A percentile compares a stretch with the other conserved stretches of the same genome.
phyloP scores from a whole-genome alignment of 805 yeast species.

The Wickerhamiella brachini region DNA sequence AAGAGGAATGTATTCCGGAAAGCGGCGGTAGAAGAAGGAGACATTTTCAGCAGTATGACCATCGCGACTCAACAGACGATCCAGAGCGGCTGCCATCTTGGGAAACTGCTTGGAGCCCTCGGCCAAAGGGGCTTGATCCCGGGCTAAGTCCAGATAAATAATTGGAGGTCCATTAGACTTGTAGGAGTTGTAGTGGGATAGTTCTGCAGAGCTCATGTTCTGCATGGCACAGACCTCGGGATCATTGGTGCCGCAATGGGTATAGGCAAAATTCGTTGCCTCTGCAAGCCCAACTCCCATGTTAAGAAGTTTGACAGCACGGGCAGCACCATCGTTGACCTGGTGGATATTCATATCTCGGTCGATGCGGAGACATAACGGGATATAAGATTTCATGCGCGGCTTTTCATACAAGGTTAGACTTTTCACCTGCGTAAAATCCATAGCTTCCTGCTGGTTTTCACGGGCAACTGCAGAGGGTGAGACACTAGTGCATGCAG shows the following conservation, averaged over 20 bases:
- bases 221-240: background rate
- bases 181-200: background rate
- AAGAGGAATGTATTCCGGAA: background rate
- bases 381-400: background rate
- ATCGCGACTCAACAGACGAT: background rate
- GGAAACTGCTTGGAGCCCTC: slow-evolving; percentile 1
- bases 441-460: background rate
- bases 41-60: slow-evolving; percentile 1
- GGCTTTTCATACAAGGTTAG: background rate
- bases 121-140: background rate
- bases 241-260: background rate
- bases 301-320: background rate
- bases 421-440: background rate
- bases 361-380: background rate
- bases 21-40: background rate
- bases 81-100: background rate
- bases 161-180: background rate
- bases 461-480: background rate
- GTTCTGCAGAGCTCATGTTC: background rate
- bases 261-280: background rate
- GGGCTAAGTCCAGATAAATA: background rate
- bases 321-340: background rate
- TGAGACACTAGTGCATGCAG: background rate
- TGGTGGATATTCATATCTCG: background rate
- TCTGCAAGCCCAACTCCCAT: background rate